Conservation (phyloP, 2,329 filamentous ascomycete genomes). For the Camillea tinctor region DNA sequence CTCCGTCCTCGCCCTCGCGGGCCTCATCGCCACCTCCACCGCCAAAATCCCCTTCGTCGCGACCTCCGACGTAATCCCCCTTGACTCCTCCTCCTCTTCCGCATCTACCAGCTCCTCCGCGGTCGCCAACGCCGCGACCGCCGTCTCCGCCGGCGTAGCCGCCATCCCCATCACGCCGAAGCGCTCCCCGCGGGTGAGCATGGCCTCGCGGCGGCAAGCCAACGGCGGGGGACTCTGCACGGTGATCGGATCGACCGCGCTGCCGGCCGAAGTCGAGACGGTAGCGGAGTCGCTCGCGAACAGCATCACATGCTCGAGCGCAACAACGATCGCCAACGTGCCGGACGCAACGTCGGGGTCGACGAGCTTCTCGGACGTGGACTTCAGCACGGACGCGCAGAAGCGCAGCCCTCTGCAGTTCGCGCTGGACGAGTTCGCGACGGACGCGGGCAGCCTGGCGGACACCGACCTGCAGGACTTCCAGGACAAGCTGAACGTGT, state of each 20-base stretch:
- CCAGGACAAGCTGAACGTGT: conserved; percentile 53
- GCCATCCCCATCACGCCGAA: conserved; percentile 3
- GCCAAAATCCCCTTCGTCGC: conserved; percentile 25
- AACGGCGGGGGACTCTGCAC: conserved; percentile 42
- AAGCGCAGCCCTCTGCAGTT: conserved; percentile 50
- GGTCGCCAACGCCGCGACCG: conserved; percentile 1
- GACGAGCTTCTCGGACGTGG: conserved; percentile 52
- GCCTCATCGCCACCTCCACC: conserved; percentile 11
- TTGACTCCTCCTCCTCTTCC: neutral
- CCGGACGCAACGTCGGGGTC: conserved; percentile 55
- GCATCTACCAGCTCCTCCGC: neutral
- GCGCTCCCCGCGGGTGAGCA: conserved; percentile 18
- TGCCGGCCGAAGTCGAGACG: conserved; percentile 50
- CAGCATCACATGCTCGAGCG: conserved; percentile 48
- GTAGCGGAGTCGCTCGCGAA: conserved; percentile 41
- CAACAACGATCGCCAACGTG: conserved; percentile 50
- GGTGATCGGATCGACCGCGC: conserved; percentile 47
- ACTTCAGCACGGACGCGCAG: conserved; percentile 51
- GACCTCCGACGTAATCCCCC: conserved; percentile 10
- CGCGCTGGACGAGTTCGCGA: conserved; percentile 53
- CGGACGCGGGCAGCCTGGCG: conserved; percentile 45
- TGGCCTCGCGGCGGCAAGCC: neutral
- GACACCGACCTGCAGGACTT: conserved; percentile 49
- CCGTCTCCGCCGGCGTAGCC: neutral
- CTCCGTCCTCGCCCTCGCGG: conserved; percentile 13